Evolutionary conservation across 2,329 filamentous ascomycete species (phyloP).

Genomic region (Cladophialophora bantiana): DNA sequence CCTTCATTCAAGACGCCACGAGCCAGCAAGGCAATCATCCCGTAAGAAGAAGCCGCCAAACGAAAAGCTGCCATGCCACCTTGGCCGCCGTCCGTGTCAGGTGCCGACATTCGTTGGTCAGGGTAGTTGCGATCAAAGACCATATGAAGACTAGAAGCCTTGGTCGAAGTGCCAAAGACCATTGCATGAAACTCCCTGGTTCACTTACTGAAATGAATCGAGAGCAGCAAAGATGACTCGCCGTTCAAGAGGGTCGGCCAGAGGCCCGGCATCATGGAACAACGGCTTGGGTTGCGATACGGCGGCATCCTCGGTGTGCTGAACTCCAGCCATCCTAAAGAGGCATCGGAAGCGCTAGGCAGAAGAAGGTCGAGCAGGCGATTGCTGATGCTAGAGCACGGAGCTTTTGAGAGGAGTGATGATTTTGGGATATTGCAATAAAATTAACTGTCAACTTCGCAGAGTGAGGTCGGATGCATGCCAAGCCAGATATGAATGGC

Average conservation of each 20-base stretch:
- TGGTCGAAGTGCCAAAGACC: neutral
- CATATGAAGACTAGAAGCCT: neutral
- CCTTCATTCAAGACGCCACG: neutral
- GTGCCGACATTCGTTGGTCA: neutral
- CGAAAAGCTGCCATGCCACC: neutral
- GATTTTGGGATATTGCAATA: neutral
- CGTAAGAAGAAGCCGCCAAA: neutral
- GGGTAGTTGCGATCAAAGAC: neutral
- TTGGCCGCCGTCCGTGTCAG: neutral
- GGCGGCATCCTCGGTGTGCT: constrained; percentile 1
- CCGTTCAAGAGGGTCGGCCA: constrained; percentile 79
- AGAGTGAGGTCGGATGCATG: neutral
- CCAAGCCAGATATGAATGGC: neutral
- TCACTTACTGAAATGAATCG: constrained; percentile 84
- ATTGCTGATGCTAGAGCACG: neutral
- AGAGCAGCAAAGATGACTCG: constrained; percentile 80
- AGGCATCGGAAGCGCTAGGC: neutral
- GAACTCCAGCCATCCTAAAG: constrained; percentile 12
- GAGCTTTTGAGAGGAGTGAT: neutral
- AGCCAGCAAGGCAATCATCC: neutral
- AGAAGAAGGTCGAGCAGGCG: neutral
- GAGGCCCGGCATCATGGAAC: constrained; percentile 63
- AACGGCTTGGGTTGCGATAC: constrained; percentile 20
- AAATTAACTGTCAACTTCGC: neutral
- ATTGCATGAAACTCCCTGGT: constrained; percentile 4